Base-by-base conservation (phyloP, 768 basidiomycete species). In the Pisolithus albus region DNA sequence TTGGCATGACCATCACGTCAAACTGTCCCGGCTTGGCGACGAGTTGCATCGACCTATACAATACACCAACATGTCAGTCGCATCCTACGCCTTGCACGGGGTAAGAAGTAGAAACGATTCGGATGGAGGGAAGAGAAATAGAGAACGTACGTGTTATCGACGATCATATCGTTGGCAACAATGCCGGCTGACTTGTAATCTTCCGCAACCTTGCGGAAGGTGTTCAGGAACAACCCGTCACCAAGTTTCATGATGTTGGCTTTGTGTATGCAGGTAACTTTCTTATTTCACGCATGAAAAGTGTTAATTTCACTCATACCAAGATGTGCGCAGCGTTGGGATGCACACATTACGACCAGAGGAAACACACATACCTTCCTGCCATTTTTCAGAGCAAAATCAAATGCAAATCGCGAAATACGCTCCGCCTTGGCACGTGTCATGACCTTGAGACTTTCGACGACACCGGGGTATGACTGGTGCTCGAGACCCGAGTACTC, bases 161-260 rank as follows among this genome's bases (percentile, higher is more conserved):
- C 92, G 52, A 99, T 99, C 96, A 99, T 98, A 71, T 95, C 90
- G 64, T 97, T 95, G 66, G 78, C 90, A 59, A 82, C 81, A 64
- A 99, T 94, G 41, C 96, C 96, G 41, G 85, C 77, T 49, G 84
- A 85, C 71, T 83, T 88, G 80, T 98, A 99, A 67, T 97, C 95
- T 70, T 98, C 92, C 32, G 93, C 96, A 53, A 99, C 82, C 54
- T 84, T 81, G 60, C 92, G 89, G 84, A 97, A 99, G 21, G 94
- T 98, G 72, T 92, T 94, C 61, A 98, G 81, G 85, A 98, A 98
- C 40, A 99, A 82, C 70, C 96, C 96, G 64, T 98, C 96, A 69
- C 95, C 95, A 61, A 97, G 85, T 72, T 99, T 99, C 96, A 99
- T 99, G 78, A 99, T 99, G 78, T 98, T 98, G 63, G 96, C 96